Evolutionary conservation across 2,329 filamentous ascomycete species (phyloP).

Genomic region (Stachybotrys echinatus): DNA sequence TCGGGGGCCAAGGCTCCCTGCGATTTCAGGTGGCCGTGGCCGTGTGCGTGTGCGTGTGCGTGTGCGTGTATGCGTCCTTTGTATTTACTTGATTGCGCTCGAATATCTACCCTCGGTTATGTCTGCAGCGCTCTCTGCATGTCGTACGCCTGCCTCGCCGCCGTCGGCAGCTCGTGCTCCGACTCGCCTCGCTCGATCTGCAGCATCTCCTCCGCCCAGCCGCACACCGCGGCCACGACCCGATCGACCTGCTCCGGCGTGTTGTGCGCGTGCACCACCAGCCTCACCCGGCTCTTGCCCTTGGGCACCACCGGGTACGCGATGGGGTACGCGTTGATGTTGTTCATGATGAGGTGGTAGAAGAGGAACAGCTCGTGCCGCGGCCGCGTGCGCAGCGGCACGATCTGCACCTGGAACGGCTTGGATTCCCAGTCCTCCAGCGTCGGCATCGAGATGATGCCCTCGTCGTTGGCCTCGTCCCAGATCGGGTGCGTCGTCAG

Average conservation of each 20-base stretch:
- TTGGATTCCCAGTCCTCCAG: constrained; percentile 15
- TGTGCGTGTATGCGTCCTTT: too few species aligned
- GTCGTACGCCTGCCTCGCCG: not conserved
- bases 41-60: too few species aligned
- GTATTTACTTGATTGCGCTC: too few species aligned
- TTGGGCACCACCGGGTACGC: constrained; percentile 33
- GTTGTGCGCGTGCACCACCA: constrained; percentile 35
- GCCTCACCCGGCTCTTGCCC: constrained; percentile 29
- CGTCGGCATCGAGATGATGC: constrained; percentile 17
- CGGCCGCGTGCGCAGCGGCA: constrained; percentile 16
- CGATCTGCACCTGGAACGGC: constrained; percentile 18
- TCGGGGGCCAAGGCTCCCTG: too few species aligned
- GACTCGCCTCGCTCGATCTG: not conserved
- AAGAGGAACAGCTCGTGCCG: constrained; percentile 15
- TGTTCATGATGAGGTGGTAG: constrained; percentile 15
- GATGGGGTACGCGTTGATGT: constrained; percentile 20
- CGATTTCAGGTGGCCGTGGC: too few species aligned
- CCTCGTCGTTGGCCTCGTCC: constrained; percentile 10
- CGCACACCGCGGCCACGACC: not conserved
- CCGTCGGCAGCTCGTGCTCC: not conserved
- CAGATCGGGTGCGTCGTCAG: constrained; percentile 13
- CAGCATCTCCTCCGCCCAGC: not conserved
- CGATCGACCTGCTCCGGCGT: constrained; percentile 25
- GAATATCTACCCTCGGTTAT: too few species aligned
- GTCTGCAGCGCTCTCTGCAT: not conserved